These are phyloP conservation scores for Pulveroboletus ravenelii DNA, from an alignment of 768 basidiomycete genomes.

Conservation along the genomic window DNA sequence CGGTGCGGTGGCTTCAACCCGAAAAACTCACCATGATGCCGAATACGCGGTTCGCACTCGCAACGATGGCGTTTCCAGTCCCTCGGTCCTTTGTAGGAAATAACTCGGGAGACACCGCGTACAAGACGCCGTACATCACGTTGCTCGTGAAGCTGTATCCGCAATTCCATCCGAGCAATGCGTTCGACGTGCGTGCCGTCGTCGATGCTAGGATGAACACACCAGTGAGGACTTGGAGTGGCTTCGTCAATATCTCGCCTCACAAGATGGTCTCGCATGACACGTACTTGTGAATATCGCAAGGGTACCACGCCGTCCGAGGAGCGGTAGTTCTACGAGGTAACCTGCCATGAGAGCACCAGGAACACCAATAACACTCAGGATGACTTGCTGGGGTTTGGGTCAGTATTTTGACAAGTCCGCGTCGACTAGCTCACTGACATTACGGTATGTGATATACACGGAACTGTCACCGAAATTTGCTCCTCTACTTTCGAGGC, in stretches of 20 bases:
- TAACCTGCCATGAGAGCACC: conserved; percentile 54
- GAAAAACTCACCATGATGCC: conserved; percentile 47
- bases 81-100: conserved; percentile 53
- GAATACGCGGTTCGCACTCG: conserved; percentile 51
- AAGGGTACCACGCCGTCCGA: conserved; percentile 54
- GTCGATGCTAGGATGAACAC: conserved; percentile 56
- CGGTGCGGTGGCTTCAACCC: too few relatives aligned
- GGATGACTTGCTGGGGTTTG: conserved; percentile 43
- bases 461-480: conserved; percentile 65
- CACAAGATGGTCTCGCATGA: background rate
- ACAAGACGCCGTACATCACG: conserved; percentile 51
- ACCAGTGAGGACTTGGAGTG: conserved; percentile 42
- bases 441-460: conserved; percentile 73
- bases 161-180: conserved; percentile 56
- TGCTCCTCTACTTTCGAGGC: conserved; percentile 61
- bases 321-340: conserved; percentile 44
- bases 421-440: conserved; percentile 17
- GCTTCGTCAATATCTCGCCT: background rate
- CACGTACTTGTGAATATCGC: conserved; percentile 43
- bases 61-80: conserved; percentile 52
- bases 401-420: conserved; percentile 6
- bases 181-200: conserved; percentile 48
- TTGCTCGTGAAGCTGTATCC: conserved; percentile 54
- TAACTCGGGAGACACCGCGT: conserved; percentile 43
- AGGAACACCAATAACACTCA: conserved; percentile 54